Base-by-base conservation (phyloP, 306 rosid species). In the Rosa rugosa region DNA sequence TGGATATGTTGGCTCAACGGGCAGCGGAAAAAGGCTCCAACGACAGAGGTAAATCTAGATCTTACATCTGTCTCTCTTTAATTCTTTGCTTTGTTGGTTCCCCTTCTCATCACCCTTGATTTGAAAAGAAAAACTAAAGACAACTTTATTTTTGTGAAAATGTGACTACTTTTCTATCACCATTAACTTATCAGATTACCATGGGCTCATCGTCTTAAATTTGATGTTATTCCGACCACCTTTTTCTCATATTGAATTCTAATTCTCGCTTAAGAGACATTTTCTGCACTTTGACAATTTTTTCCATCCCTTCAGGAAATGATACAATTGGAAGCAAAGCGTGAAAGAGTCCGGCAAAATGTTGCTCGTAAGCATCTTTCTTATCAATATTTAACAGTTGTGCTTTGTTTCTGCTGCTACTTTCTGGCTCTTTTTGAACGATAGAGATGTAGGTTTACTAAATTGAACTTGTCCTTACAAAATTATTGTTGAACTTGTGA, bases 1-100 rank as follows among this genome's bases (percentile, higher is more conserved):
- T 95, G 99, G 99, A 93, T 92, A 88, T 90, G 97, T 85, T 95
- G 99, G 99, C 85, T 91, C 71, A 95, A 95, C 38, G 97, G 99
- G 81, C 98, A 95, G 93, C 97, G 99, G 31, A 95, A 93, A 86
- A 90, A n/a, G 81, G 91, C 99, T 87, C 99, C 98, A 79, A 90
- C 96, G 4, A 65, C 80, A 14, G 97, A 95, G 98, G 98, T 93
- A 89, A 72, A 75, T 45, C 69, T 25, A 88, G 80, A 75, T 40
- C 73, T 20, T 70, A 79, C 68, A 38, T 36, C 38, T 40, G 8
- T 40, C 16, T 40, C 14, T 40, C 65, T 73, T 73, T n/a, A 40
- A 59, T 56, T 74, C 22, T 13, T 57, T 57, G 51, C 16, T 74
- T 63, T 57, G 11, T 49, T 25, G 22, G 31, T 71, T 16, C 36